A percentile compares a stretch with the other conserved stretches of the same genome.
phyloP scores from a whole-genome alignment of 2,329 filamentous ascomycete species.

The Trichoderma afroharzianum region DNA sequence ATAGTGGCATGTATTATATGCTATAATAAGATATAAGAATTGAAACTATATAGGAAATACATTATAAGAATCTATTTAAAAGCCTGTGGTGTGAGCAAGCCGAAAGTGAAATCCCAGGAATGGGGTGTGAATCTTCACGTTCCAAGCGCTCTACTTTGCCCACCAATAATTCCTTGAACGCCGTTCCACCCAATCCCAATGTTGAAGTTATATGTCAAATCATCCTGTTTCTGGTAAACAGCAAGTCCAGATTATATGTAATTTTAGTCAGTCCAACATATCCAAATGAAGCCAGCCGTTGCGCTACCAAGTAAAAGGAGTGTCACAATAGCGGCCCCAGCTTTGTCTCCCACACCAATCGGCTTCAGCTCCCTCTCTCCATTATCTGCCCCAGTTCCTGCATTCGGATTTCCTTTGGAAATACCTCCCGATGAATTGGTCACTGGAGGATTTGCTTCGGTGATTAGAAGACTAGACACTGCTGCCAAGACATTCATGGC shows the following conservation, averaged over 20 bases:
- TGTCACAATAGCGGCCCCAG: slow-evolving; percentile 49
- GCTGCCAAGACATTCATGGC: slow-evolving; percentile 56
- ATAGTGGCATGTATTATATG: background rate
- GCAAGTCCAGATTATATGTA: too few species aligned
- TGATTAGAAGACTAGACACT: slow-evolving; percentile 48
- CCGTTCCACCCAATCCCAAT: background rate
- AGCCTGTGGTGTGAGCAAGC: background rate
- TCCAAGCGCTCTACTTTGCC: background rate
- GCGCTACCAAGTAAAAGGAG: slow-evolving; percentile 40
- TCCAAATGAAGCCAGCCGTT: slow-evolving; percentile 48
- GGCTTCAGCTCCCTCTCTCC: slow-evolving; percentile 25
- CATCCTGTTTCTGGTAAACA: too few species aligned
- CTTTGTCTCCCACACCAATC: slow-evolving; percentile 43
- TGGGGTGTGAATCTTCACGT: background rate
- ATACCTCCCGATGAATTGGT: slow-evolving; percentile 51
- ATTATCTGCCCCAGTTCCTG: slow-evolving; percentile 35
- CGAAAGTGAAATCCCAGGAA: background rate
- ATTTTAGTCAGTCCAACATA: slow-evolving; percentile 39
- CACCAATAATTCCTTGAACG: background rate
- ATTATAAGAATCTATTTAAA: background rate
- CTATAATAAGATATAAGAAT: background rate
- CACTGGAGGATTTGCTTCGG: slow-evolving; percentile 38
- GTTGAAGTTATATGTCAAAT: background rate
- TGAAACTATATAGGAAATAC: background rate
- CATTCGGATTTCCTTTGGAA: slow-evolving; percentile 40